Percentiles rank a stretch among this genome's conserved stretches.
These are phyloP conservation scores for Botrytis aclada DNA, from an alignment of 2,329 filamentous ascomycete species.

Conservation along the genomic window DNA sequence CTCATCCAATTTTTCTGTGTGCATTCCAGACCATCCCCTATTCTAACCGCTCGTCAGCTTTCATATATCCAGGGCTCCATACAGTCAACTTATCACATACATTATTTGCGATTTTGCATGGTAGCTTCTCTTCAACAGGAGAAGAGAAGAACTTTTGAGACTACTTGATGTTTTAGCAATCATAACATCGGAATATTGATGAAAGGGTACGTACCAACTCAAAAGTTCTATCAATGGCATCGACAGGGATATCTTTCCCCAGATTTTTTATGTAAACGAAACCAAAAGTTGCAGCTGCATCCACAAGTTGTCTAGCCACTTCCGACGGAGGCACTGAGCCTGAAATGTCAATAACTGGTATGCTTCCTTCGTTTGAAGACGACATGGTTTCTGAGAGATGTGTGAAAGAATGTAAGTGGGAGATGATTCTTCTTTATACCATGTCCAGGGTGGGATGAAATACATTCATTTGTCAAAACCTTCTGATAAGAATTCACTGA, in stretches of 20 bases:
- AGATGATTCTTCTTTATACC: background rate
- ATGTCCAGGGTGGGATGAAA: conserved; percentile 1
- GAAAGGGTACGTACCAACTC: conserved; percentile 63
- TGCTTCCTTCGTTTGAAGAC: conserved; percentile 38
- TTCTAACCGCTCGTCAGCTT: conserved; percentile 54
- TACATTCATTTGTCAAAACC: background rate
- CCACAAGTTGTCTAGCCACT: conserved; percentile 67
- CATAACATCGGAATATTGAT: background rate
- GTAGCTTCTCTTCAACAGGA: conserved; percentile 67
- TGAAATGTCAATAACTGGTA: conserved; percentile 83
- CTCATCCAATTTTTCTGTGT: conserved; percentile 83
- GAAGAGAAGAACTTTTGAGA: conserved; percentile 71
- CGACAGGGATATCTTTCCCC: conserved; percentile 62
- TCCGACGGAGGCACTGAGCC: conserved; percentile 51
- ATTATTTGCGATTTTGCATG: conserved; percentile 68
- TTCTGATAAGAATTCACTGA: background rate
- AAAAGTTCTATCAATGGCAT: conserved; percentile 70
- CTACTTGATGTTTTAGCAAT: conserved; percentile 42
- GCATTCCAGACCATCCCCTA: conserved; percentile 84
- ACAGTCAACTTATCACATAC: conserved; percentile 37
- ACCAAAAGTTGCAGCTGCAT: conserved; percentile 77
- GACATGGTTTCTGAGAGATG: background rate
- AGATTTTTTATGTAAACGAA: conserved; percentile 86
- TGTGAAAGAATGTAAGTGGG: background rate
- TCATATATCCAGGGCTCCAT: background rate